Evolutionary conservation across 2,329 filamentous ascomycete species (phyloP).

Genomic region (Sporothrix mexicana): DNA sequence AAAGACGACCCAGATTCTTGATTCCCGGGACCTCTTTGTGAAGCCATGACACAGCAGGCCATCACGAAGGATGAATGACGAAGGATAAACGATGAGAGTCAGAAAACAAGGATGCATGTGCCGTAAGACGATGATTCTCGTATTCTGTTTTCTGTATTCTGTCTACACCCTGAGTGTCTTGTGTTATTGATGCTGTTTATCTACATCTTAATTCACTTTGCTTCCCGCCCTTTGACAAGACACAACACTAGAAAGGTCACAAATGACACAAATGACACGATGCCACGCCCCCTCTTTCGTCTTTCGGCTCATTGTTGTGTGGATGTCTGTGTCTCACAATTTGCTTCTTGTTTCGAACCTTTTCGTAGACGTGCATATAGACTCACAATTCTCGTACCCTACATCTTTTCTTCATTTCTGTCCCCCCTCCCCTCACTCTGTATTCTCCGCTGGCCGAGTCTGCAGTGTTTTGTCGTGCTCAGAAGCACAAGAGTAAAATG

Average conservation of each 20-base stretch:
- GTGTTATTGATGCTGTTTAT: neutral
- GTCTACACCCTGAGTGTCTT: too few relatives aligned
- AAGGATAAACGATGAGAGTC: neutral
- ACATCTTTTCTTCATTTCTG: neutral
- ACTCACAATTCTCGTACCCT: neutral
- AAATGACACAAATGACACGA: neutral
- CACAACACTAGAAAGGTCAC: neutral
- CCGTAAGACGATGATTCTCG: neutral
- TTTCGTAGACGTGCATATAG: slow-evolving; percentile 1
- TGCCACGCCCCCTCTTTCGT: neutral
- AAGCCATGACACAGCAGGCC: neutral
- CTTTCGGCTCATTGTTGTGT: neutral
- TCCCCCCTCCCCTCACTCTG: too few relatives aligned
- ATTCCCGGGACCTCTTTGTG: slow-evolving; percentile 2
- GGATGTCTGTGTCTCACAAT: neutral
- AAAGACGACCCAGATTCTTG: neutral
- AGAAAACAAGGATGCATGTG: neutral
- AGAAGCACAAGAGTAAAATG: slow-evolving; percentile 26
- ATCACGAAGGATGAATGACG: neutral
- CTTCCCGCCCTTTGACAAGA: neutral
- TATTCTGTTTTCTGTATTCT: too few relatives aligned
- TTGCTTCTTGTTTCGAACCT: neutral
- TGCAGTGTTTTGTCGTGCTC: slow-evolving; percentile 19
- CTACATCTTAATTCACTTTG: neutral
- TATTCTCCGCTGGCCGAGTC: slow-evolving; percentile 6